Conservation (phyloP, 495 filamentous ascomycete species). For the Apodospora peruviana region DNA sequence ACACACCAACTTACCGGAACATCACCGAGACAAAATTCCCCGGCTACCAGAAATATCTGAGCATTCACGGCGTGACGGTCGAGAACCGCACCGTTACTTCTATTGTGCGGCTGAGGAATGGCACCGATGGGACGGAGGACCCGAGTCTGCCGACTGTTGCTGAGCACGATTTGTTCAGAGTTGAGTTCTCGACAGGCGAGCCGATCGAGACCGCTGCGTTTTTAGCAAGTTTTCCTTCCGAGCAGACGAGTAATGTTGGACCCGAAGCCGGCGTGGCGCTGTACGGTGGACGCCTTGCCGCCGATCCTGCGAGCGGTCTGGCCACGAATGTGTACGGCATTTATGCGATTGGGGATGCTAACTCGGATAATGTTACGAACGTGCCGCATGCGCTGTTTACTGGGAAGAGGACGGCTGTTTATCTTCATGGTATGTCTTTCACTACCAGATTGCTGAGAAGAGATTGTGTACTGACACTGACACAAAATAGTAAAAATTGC, state of each 20-base stretch:
- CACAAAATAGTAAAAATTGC: slow-evolving; percentile 9
- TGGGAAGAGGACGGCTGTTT: slow-evolving; percentile 53
- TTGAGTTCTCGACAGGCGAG: slow-evolving; percentile 46
- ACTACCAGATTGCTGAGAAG: neutral
- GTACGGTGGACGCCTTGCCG: slow-evolving; percentile 40
- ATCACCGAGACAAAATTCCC: slow-evolving; percentile 32
- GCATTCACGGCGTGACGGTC: slow-evolving; percentile 41
- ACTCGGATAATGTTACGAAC: slow-evolving; percentile 52
- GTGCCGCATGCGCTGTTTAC: slow-evolving; percentile 56
- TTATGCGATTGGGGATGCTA: slow-evolving; percentile 53
- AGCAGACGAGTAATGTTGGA: slow-evolving; percentile 33
- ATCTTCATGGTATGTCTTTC: slow-evolving; percentile 44
- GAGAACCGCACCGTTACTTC: slow-evolving; percentile 49
- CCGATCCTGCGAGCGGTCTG: slow-evolving; percentile 28
- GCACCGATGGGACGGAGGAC: slow-evolving; percentile 29
- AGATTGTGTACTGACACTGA: no score
- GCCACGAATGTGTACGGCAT: slow-evolving; percentile 45
- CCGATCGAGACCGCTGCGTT: slow-evolving; percentile 43
- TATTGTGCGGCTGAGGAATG: slow-evolving; percentile 43
- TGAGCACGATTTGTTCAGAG: slow-evolving; percentile 45
- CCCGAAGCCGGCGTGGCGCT: slow-evolving; percentile 38
- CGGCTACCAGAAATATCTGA: slow-evolving; percentile 32
- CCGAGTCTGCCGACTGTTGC: slow-evolving; percentile 29
- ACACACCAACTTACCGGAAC: slow-evolving; percentile 35
- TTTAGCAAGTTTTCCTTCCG: slow-evolving; percentile 43